Base-by-base conservation (phyloP, 2,329 filamentous ascomycete genomes). In the Pseudocercospora ulei region DNA sequence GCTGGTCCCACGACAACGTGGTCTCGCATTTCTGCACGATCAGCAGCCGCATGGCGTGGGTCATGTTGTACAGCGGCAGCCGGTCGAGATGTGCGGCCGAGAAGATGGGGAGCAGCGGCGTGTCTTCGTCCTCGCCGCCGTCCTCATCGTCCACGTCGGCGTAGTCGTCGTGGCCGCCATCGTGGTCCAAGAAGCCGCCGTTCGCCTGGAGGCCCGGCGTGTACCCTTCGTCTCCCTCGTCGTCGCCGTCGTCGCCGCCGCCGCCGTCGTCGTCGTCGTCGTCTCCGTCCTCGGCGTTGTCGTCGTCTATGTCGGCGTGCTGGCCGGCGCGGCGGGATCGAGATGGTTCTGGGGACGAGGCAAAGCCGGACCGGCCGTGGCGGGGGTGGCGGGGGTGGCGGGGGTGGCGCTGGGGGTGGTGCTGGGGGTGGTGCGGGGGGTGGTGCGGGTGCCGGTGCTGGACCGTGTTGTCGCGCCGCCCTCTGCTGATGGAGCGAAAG, bases 1-100 rank as follows among this genome's bases (percentile, higher is more conserved):
- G 70, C 61, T 96, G 88, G 49, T 96, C 88, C 87, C 87, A 96
- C 9, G 85, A 80, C 35, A 96, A 66, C 0, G 85, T 88, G 1
- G 87, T 95, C 65, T 96, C 88, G 62, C 85, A 93, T 57, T 82
- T 78, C 43, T 83, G 72, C 50, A 83, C 75, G 44, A 96, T 78
- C 40, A 95, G 72, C 37, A 86, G 77, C 50, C 88, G 82, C 47
- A 95, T 87, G 19, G 83, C 77, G 62, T 95, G 88, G 17, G 87
- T 93, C 50, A 92, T 77, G 61, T 78, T 82, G 67, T 95, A 95
- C 41, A 94, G 77, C 12, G 88, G 87, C 4, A 95, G 71, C 6
- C 80, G 73, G 65, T 94, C 87, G 50, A 92, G 71, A 62, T 87
- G 79, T 39, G 75, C 73, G 13, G 81, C 74, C 30, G 82, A 86